A percentile compares a stretch with the other conserved stretches of the same genome.
Conservation (phyloP, 495 filamentous ascomycete species). For the Chaetomidium leptoderma region DNA sequence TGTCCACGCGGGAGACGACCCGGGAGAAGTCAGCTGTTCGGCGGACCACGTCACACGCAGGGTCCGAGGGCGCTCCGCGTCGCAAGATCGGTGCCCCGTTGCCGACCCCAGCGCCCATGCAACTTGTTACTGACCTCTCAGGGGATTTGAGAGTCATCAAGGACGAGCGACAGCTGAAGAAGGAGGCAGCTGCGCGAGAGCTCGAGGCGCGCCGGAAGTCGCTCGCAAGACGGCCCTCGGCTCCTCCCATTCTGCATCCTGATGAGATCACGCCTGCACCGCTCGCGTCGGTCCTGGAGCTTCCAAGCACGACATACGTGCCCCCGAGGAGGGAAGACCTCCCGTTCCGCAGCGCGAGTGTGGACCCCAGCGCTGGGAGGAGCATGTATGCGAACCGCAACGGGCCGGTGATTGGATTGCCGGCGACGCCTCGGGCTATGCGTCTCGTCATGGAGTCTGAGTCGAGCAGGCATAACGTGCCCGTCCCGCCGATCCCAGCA, state of each 20-base stretch:
- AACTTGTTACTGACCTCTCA: slow-evolving; percentile 28
- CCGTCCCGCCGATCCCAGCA: slow-evolving; percentile 63
- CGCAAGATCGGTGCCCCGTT: slow-evolving; percentile 19
- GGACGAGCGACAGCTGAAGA: slow-evolving; percentile 56
- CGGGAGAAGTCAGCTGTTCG: slow-evolving; percentile 50
- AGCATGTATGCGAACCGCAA: slow-evolving; percentile 46
- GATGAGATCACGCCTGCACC: slow-evolving; percentile 49
- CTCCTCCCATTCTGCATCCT: slow-evolving; percentile 76
- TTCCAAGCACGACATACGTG: slow-evolving; percentile 34
- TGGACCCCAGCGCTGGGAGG: slow-evolving; percentile 36
- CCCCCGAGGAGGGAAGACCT: slow-evolving; percentile 36
- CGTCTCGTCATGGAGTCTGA: slow-evolving; percentile 65
- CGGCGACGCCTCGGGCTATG: slow-evolving; percentile 83
- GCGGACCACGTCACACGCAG: slow-evolving; percentile 28
- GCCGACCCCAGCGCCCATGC: slow-evolving; percentile 33
- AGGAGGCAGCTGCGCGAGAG: slow-evolving; percentile 77
- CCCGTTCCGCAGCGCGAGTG: slow-evolving; percentile 45
- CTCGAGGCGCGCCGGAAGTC: slow-evolving; percentile 82
- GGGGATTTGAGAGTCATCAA: slow-evolving; percentile 45
- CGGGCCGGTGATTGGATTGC: slow-evolving; percentile 60
- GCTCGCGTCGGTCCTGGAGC: slow-evolving; percentile 14
- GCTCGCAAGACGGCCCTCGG: slow-evolving; percentile 71
- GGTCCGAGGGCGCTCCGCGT: slow-evolving; percentile 13
- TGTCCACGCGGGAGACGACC: slow-evolving; percentile 32
- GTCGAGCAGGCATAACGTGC: slow-evolving; percentile 51